These are phyloP conservation scores for Mortierella antarctica DNA, from an alignment of 192 early-diverging fungal species.

Conservation along the genomic window DNA sequence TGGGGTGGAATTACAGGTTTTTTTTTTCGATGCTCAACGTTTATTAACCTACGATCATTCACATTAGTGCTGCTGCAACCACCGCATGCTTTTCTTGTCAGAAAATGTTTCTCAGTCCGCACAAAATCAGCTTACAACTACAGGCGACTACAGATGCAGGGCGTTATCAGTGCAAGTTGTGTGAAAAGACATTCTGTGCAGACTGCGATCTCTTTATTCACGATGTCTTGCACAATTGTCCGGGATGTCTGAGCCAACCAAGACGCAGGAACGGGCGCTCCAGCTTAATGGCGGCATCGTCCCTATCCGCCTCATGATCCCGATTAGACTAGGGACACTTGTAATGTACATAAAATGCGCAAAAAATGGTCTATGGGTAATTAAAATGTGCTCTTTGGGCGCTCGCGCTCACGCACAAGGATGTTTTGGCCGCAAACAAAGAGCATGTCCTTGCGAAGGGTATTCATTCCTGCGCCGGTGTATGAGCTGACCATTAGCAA, in stretches of 20 bases:
- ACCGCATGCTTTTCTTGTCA: constrained; percentile 64
- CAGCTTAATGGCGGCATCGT: too few relatives aligned
- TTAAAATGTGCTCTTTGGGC: constrained; percentile 28
- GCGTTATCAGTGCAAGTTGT: constrained; percentile 81
- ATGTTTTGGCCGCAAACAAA: constrained; percentile 57
- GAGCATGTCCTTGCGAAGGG: constrained; percentile 77
- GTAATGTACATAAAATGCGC: too few relatives aligned
- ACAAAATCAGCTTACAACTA: constrained; percentile 26
- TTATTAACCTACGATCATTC: constrained; percentile 33
- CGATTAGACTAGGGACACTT: too few relatives aligned
- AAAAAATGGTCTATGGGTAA: background rate
- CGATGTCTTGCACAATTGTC: constrained; percentile 93
- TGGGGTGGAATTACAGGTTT: background rate
- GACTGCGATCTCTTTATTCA: constrained; percentile 96
- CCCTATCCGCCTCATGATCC: too few relatives aligned
- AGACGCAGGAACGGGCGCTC: constrained; percentile 11
- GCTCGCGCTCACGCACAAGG: constrained; percentile 31
- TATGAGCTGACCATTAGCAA: constrained; percentile 75
- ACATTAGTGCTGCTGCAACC: constrained; percentile 40
- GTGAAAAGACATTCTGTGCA: constrained; percentile 82
- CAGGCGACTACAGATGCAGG: constrained; percentile 52
- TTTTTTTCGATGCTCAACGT: constrained; percentile 10
- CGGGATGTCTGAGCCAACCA: constrained; percentile 68
- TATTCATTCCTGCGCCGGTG: constrained; percentile 68
- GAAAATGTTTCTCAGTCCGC: constrained; percentile 51